phyloP scores from a whole-genome alignment of 2,329 filamentous ascomycete species.

The Mollisia scopiformis region DNA sequence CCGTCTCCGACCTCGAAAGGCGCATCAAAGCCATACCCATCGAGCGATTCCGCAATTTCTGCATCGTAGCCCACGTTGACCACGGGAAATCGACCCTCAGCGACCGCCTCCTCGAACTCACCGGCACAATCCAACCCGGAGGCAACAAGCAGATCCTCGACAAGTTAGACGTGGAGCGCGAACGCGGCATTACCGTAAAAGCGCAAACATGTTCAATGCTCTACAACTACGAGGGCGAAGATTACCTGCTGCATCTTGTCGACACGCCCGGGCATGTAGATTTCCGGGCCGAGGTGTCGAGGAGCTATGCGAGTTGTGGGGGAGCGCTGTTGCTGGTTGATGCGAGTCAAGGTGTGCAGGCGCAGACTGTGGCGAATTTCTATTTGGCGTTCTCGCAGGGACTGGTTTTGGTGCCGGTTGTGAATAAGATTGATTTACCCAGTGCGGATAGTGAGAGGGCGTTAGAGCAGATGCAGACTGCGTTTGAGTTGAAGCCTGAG shows the following conservation, averaged over 20 bases:
- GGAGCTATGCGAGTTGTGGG: conserved; percentile 94
- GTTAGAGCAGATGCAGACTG: conserved; percentile 80
- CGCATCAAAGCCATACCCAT: conserved; percentile 77
- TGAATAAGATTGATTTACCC: conserved; percentile 96
- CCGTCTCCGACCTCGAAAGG: conserved; percentile 49
- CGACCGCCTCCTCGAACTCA: conserved; percentile 89
- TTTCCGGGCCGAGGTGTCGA: conserved; percentile 93
- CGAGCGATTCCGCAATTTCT: conserved; percentile 89
- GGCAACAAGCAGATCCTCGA: conserved; percentile 95
- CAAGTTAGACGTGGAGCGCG: conserved; percentile 94
- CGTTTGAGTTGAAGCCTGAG: conserved; percentile 84
- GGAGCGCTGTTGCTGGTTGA: conserved; percentile 92
- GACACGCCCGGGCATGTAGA: conserved; percentile 98
- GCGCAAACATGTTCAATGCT: conserved; percentile 99
- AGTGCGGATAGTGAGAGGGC: conserved; percentile 87
- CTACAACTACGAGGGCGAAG: conserved; percentile 81
- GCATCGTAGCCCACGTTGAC: conserved; percentile 97
- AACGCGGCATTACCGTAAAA: conserved; percentile 97
- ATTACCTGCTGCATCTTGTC: conserved; percentile 93
- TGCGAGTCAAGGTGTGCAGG: conserved; percentile 94
- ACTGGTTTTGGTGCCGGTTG: conserved; percentile 81
- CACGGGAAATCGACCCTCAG: conserved; percentile 97
- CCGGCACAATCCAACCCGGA: conserved; percentile 86
- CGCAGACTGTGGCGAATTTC: conserved; percentile 98
- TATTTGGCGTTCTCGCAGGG: conserved; percentile 95